phyloP scores from a whole-genome alignment of 768 basidiomycete species.

The Filobasidium floriforme region DNA sequence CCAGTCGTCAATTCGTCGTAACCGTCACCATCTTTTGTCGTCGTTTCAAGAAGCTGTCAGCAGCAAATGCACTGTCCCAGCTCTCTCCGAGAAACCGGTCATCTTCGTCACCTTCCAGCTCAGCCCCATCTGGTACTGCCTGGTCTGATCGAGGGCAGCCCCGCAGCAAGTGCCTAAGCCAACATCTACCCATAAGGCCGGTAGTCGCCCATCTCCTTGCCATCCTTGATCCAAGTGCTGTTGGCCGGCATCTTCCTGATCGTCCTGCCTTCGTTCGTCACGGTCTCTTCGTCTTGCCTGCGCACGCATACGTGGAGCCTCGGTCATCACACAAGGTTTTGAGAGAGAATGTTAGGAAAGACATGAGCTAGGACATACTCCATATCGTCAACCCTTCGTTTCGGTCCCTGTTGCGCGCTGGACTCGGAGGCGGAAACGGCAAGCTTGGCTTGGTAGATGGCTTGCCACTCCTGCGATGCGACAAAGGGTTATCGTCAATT shows the following conservation, averaged over 20 bases:
- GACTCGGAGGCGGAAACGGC: too few species aligned
- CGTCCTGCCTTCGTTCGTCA: background rate
- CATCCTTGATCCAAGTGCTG: background rate
- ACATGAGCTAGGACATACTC: slow-evolving; percentile 1
- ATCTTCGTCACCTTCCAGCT: too few species aligned
- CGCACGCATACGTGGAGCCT: background rate
- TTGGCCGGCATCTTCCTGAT: background rate
- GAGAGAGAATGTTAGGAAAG: background rate
- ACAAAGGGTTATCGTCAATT: background rate
- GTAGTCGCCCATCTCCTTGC: background rate
- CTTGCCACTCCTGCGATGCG: slow-evolving; percentile 20
- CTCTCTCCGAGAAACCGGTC: too few species aligned
- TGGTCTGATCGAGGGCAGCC: too few species aligned
- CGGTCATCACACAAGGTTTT: too few species aligned
- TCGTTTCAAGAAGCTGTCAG: too few species aligned
- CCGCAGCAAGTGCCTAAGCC: too few species aligned
- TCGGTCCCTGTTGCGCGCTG: background rate
- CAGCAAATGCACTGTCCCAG: too few species aligned
- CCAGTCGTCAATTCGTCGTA: too few species aligned
- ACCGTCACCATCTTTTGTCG: too few species aligned
- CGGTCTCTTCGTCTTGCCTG: background rate
- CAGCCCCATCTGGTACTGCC: too few species aligned
- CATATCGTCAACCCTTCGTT: slow-evolving; percentile 19
- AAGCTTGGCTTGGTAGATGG: slow-evolving; percentile 21
- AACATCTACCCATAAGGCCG: background rate